Percentiles rank a stretch among this genome's conserved stretches.
Evolutionary conservation across 129 eudicot genomes (phyloP).

Genomic region (Helichrysum umbraculigerum): DNA sequence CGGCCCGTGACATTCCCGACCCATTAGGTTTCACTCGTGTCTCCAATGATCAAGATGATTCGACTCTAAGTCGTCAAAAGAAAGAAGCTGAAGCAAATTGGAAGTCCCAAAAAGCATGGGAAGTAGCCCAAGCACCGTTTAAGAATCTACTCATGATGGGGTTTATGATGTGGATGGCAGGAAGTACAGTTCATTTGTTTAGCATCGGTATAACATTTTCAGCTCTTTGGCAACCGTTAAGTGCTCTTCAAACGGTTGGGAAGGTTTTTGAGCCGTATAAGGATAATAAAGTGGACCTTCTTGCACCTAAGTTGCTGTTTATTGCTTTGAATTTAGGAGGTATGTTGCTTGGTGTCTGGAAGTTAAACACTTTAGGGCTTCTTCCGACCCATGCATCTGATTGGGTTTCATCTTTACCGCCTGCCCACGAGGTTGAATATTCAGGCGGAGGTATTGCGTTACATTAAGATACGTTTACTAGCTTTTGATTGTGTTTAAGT

Average conservation of each 20-base stretch:
- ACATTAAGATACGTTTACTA: background rate
- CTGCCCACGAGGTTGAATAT: conserved; percentile 88
- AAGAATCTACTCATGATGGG: conserved; percentile 95
- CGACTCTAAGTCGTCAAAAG: conserved; percentile 70
- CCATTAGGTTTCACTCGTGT: conserved; percentile 90
- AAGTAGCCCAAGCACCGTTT: conserved; percentile 88
- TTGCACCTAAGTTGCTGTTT: conserved; percentile 68
- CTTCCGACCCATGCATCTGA: conserved; percentile 95
- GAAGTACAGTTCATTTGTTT: conserved; percentile 92
- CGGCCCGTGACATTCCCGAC: conserved; percentile 82
- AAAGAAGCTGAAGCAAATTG: conserved; percentile 92
- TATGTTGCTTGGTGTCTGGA: conserved; percentile 84
- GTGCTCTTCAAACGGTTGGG: conserved; percentile 91
- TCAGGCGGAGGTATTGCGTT: conserved; percentile 72
- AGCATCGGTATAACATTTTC: conserved; percentile 97
- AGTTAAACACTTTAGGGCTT: conserved; percentile 89
- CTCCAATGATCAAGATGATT: conserved; percentile 87
- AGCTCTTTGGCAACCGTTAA: conserved; percentile 92
- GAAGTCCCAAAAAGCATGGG: conserved; percentile 99
- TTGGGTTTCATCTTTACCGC: conserved; percentile 97
- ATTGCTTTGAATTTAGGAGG: conserved; percentile 84
- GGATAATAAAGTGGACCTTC: conserved; percentile 78
- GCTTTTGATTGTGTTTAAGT: conserved; percentile 20
- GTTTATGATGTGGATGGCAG: conserved; percentile 99
- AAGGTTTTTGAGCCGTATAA: conserved; percentile 90